phyloP scores from a whole-genome alignment of 2,329 filamentous ascomycete genomes.

The Alternaria sp. region DNA sequence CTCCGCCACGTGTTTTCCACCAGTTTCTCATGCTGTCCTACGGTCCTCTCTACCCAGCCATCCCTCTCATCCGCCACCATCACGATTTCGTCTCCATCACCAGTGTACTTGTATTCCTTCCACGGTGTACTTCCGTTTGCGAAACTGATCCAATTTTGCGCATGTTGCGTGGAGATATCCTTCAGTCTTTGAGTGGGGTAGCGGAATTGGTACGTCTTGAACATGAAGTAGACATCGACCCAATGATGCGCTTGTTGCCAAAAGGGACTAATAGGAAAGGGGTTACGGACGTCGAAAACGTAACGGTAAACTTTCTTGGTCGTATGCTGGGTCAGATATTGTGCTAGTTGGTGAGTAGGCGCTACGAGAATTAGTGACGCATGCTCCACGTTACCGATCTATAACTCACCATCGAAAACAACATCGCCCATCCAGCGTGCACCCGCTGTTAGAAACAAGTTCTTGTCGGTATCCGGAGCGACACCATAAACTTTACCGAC shows the following conservation, averaged over 20 bases:
- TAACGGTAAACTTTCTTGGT: conserved; percentile 36
- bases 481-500: conserved; percentile 52
- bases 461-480: conserved; percentile 39
- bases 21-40: conserved; percentile 22
- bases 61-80: conserved; percentile 35
- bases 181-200: conserved; percentile 25
- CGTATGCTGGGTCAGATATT: conserved; percentile 15
- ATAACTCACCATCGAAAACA: conserved; percentile 50
- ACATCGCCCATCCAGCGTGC: conserved; percentile 56
- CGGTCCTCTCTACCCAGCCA: conserved; percentile 30
- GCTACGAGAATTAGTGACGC: conserved; percentile 14
- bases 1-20: conserved; percentile 19
- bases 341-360: conserved; percentile 24
- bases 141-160: conserved; percentile 32
- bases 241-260: conserved; percentile 39
- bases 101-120: conserved; percentile 25
- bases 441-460: conserved; percentile 48
- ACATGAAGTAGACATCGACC: conserved; percentile 42
- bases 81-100: conserved; percentile 18
- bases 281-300: conserved; percentile 39
- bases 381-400: not conserved
- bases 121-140: conserved; percentile 30
- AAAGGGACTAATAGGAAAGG: conserved; percentile 27
- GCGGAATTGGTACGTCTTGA: conserved; percentile 32
- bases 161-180: conserved; percentile 30